Conservation (phyloP, 352 stramenopile species). For the Poterioochromonas sp. region DNA sequence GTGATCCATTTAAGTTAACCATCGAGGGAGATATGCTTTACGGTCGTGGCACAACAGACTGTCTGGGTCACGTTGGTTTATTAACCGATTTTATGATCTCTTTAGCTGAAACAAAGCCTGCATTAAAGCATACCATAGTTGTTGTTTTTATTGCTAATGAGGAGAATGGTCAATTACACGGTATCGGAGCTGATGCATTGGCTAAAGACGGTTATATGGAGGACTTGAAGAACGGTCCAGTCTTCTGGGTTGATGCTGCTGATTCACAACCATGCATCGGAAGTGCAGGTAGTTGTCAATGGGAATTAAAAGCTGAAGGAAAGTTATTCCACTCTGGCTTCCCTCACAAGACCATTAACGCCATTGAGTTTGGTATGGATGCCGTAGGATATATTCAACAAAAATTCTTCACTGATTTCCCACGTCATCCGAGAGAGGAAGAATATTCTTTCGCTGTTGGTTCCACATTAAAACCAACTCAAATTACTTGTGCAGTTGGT, state of each 20-base stretch:
- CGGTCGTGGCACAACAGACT: slow-evolving; percentile 79
- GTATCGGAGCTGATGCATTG: slow-evolving; percentile 73
- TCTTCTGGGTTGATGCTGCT: slow-evolving; percentile 81
- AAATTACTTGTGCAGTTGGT: slow-evolving; percentile 51
- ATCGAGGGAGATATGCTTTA: slow-evolving; percentile 81
- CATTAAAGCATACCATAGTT: slow-evolving; percentile 62
- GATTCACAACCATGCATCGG: slow-evolving; percentile 81
- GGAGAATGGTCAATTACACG: slow-evolving; percentile 57
- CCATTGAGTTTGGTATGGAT: slow-evolving; percentile 72
- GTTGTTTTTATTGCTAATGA: slow-evolving; percentile 78
- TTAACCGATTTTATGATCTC: slow-evolving; percentile 26
- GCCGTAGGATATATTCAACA: slow-evolving; percentile 64
- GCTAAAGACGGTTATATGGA: slow-evolving; percentile 74
- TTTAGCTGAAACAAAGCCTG: slow-evolving; percentile 44
- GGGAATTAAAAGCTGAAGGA: slow-evolving; percentile 72
- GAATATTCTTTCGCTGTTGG: slow-evolving; percentile 79
- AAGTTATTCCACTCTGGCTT: slow-evolving; percentile 81
- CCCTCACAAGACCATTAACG: slow-evolving; percentile 72
- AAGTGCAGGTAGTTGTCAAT: slow-evolving; percentile 66
- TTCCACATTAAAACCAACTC: slow-evolving; percentile 65
- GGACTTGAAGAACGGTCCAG: slow-evolving; percentile 76
- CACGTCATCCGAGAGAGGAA: slow-evolving; percentile 61
- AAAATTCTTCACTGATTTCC: slow-evolving; percentile 75
- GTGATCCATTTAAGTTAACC: slow-evolving; percentile 70
- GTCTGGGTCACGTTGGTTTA: slow-evolving; percentile 77